Evolutionary conservation across 2,329 filamentous ascomycete genomes (phyloP), one percentile per base, ranked within the genome.

Genomic region (Ceratocystis albifundus): DNA sequence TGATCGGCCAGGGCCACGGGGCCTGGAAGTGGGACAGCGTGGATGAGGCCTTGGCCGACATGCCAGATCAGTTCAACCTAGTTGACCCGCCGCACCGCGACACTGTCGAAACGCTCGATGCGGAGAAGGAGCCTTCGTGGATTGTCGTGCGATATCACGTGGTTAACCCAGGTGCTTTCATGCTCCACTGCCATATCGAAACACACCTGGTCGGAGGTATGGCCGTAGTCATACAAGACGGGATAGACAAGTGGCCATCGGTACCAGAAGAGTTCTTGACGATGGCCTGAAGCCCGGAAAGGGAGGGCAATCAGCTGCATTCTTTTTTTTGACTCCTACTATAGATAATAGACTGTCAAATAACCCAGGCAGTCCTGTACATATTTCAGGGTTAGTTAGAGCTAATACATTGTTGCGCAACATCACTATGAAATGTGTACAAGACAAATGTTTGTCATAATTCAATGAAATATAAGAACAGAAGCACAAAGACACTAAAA

Each of bases 141-240:
- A 74, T 80, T 59, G 81, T 76, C 1, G 73, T 84, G 32, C 74
- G 82, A 12, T 83, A 84, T 68, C 78, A 81, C 20, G 79, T 78
- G 41, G 74, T 74, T 22, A 81, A 82, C 67, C 80, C 82, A 2
- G 81, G 82, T 0, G 76, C 80, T 0, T 84, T 80, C 77, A 69
- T 84, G 30, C 70, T 84, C 3, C 82, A 84, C 69, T 84, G 82
- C 68, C 82, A 84, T 71, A 80, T 84, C 41, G 75, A 79, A 70
- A 78, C 77, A 32, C 82, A 84, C 68, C 72, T 82, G 66, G 72
- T 75, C 32, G 81, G 81, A 2, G 82, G 82, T 1, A 85, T 84
- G 82, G 75, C 75, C 32, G 72, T 83, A 72, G 77, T 79, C 1
- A 77, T 84, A 46, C 76, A 78, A 68, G 80, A 82, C 61, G 79